A percentile compares a stretch with the other conserved stretches of the same genome.
These are phyloP conservation scores for Pyrenophora graminea DNA, from an alignment of 2,329 filamentous ascomycete species.

Conservation along the genomic window DNA sequence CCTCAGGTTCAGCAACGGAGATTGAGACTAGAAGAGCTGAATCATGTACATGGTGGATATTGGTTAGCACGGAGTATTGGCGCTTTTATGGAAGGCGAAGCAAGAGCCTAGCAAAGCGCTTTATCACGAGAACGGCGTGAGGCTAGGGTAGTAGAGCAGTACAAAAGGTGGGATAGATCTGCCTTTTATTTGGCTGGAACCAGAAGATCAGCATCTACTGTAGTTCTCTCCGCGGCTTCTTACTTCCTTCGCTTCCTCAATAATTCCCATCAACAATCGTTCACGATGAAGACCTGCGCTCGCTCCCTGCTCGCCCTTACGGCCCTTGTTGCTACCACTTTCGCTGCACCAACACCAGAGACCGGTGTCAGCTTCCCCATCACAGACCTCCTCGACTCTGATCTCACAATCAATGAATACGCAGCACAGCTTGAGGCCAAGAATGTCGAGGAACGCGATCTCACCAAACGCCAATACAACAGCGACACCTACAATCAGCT, in stretches of 20 bases:
- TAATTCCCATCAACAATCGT: background rate
- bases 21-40: slow-evolving; percentile 8
- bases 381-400: slow-evolving; percentile 29
- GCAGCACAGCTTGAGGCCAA: slow-evolving; percentile 26
- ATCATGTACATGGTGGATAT: background rate
- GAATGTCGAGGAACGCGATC: slow-evolving; percentile 5
- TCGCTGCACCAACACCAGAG: slow-evolving; percentile 24
- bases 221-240: background rate
- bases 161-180: slow-evolving; percentile 11
- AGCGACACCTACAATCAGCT: slow-evolving; percentile 38
- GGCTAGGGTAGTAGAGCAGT: background rate
- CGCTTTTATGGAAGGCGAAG: slow-evolving; percentile 1
- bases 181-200: background rate
- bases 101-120: background rate
- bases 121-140: too few relatives aligned
- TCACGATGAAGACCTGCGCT: slow-evolving; percentile 27
- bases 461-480: slow-evolving; percentile 29
- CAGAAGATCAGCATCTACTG: background rate
- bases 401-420: slow-evolving; percentile 32
- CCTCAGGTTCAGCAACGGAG: slow-evolving; percentile 6
- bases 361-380: slow-evolving; percentile 31
- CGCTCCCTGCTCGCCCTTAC: slow-evolving; percentile 24
- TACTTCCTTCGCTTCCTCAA: background rate
- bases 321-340: slow-evolving; percentile 17
- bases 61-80: slow-evolving; percentile 6